phyloP scores from a whole-genome alignment of 352 stramenopile genomes.

The Pythium phragmiticola region DNA sequence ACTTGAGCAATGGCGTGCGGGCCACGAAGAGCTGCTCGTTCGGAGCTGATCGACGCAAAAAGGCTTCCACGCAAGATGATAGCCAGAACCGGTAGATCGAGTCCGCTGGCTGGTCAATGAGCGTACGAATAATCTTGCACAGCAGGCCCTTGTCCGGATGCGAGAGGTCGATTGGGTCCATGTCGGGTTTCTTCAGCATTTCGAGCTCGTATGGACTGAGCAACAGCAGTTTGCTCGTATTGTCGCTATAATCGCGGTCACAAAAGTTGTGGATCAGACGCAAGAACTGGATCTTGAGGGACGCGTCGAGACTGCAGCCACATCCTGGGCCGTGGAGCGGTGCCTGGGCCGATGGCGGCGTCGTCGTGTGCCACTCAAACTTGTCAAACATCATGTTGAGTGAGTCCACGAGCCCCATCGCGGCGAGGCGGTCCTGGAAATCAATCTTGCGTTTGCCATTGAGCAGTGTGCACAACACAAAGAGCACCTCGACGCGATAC shows the following conservation, averaged over 20 bases:
- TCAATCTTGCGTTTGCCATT: slow-evolving; percentile 93
- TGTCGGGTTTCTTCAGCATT: slow-evolving; percentile 46
- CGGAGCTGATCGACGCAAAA: slow-evolving; percentile 83
- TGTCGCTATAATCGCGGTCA: slow-evolving; percentile 91
- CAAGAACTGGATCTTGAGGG: slow-evolving; percentile 95
- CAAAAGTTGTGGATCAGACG: slow-evolving; percentile 96
- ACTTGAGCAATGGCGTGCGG: slow-evolving; percentile 81
- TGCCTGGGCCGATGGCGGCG: slow-evolving; percentile 42
- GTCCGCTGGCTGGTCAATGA: slow-evolving; percentile 90
- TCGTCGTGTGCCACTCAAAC: slow-evolving; percentile 81
- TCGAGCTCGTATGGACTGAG: slow-evolving; percentile 67
- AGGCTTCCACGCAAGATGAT: slow-evolving; percentile 95
- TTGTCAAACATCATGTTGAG: slow-evolving; percentile 95
- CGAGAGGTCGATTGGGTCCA: slow-evolving; percentile 53
- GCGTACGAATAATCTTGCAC: slow-evolving; percentile 87
- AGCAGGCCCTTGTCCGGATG: slow-evolving; percentile 85
- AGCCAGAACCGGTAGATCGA: slow-evolving; percentile 97
- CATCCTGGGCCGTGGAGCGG: slow-evolving; percentile 83
- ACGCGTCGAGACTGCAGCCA: slow-evolving; percentile 94
- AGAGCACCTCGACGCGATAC: slow-evolving; percentile 96
- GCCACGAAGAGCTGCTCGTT: slow-evolving; percentile 92
- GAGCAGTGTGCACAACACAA: slow-evolving; percentile 95
- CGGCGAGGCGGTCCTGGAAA: slow-evolving; percentile 86
- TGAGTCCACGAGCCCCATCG: slow-evolving; percentile 89
- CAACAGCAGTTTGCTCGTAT: slow-evolving; percentile 77